phyloP scores from a whole-genome alignment of 192 early-diverging fungal genomes.

The Gigaspora rosea region DNA sequence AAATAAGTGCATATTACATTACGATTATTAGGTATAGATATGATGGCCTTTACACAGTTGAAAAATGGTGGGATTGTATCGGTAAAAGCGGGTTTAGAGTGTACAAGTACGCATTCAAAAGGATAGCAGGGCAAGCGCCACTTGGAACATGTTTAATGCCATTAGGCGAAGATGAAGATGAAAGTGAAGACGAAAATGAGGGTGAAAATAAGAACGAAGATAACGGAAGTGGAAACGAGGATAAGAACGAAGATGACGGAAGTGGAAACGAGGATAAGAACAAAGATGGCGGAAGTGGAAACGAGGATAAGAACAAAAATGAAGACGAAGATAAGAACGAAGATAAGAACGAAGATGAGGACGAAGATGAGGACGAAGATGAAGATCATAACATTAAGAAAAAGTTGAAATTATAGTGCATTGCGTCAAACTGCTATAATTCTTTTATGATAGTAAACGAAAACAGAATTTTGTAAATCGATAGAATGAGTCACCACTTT shows the following conservation, averaged over 20 bases:
- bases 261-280: too few relatives aligned
- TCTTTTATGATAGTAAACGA: too few relatives aligned
- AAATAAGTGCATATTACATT: not conserved
- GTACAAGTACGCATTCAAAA: constrained; percentile 12
- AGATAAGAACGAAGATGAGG: too few relatives aligned
- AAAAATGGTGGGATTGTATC: constrained; percentile 23
- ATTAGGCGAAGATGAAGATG: not conserved
- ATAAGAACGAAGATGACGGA: too few relatives aligned
- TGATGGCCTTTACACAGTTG: constrained; percentile 24
- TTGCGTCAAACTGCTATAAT: too few relatives aligned
- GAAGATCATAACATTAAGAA: too few relatives aligned
- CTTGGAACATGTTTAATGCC: constrained; percentile 12
- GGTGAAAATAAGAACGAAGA: not conserved
- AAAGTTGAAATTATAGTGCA: too few relatives aligned
- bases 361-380: too few relatives aligned
- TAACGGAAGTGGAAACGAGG: too few relatives aligned
- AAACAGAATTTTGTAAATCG: too few relatives aligned
- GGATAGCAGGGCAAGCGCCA: constrained; percentile 6
- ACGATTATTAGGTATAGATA: constrained; percentile 9
- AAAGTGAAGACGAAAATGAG: constrained; percentile 20
- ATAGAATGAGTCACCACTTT: too few relatives aligned
- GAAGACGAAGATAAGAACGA: constrained; percentile 27
- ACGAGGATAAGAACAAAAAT: not conserved
- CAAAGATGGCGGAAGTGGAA: too few relatives aligned
- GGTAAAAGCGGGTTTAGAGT: constrained; percentile 1